Evolutionary conservation across 805 yeast genomes (phyloP).

Genomic region (Candida ficus): DNA sequence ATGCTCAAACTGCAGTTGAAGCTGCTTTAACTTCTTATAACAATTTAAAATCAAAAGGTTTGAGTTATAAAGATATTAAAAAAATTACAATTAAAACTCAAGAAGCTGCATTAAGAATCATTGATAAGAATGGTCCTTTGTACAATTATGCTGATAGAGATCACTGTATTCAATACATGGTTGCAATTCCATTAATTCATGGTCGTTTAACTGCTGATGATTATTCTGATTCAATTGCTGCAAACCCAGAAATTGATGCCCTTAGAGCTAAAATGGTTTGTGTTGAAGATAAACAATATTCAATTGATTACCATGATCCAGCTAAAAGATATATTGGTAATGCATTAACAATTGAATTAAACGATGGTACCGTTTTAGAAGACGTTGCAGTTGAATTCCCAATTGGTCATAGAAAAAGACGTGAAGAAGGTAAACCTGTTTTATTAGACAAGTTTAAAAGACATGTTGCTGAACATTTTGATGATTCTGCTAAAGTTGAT

Average conservation of each 20-base stretch:
- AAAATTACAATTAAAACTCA: constrained; percentile 49
- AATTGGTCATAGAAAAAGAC: constrained; percentile 52
- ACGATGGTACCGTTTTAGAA: constrained; percentile 48
- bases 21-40: constrained; percentile 44
- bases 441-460: constrained; percentile 45
- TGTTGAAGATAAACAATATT: constrained; percentile 43
- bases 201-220: constrained; percentile 57
- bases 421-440: constrained; percentile 56
- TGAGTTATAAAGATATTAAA: constrained; percentile 43
- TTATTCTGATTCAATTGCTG: constrained; percentile 46
- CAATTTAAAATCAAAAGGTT: constrained; percentile 34
- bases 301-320: constrained; percentile 51
- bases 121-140: constrained; percentile 54
- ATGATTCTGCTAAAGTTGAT: constrained; percentile 30
- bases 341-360: constrained; percentile 43
- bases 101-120: constrained; percentile 56
- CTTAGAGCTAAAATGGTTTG: constrained; percentile 51
- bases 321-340: constrained; percentile 54
- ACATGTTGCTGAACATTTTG: constrained; percentile 43
- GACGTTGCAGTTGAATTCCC: constrained; percentile 53
- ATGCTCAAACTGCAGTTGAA: constrained; percentile 61
- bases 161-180: constrained; percentile 62
- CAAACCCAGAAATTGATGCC: constrained; percentile 46
- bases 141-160: constrained; percentile 62
- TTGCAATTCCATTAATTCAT: constrained; percentile 48